These are phyloP conservation scores for Ehretia macrophylla DNA, from an alignment of 257 asterid species.

Conservation along the genomic window DNA sequence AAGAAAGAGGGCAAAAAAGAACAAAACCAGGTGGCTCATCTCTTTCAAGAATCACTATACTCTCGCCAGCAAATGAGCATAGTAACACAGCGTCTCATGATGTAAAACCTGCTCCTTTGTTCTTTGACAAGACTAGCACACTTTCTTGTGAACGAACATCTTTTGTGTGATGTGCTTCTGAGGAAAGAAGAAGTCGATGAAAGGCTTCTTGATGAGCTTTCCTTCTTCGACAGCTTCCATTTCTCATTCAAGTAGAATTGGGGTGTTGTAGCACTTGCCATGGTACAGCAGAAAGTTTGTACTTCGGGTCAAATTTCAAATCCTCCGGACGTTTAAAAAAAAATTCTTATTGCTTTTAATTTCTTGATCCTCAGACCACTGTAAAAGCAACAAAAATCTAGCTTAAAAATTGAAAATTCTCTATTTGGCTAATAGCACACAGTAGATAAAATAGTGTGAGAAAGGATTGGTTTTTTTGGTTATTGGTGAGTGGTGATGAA, in stretches of 20 bases:
- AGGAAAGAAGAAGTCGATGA: constrained; percentile 9
- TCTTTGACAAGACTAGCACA: constrained; percentile 77
- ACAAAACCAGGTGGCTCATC: not conserved
- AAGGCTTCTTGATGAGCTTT: constrained; percentile 18
- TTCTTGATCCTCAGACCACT: no score
- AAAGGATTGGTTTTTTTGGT: no score
- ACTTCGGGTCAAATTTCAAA: no score
- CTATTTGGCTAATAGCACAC: no score
- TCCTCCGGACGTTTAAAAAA: no score
- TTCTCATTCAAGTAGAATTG: constrained; percentile 20
- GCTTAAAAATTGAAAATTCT: no score
- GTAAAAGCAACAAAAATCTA: no score
- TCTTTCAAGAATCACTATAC: constrained; percentile 53
- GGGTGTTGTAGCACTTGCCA: not conserved
- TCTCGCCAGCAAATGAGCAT: constrained; percentile 93
- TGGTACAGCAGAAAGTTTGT: no score
- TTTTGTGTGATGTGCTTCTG: constrained; percentile 29
- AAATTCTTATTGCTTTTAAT: no score
- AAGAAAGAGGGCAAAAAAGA: constrained; percentile 33
- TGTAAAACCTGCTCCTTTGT: constrained; percentile 82
- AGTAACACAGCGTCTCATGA: constrained; percentile 86
- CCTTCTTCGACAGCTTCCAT: constrained; percentile 37
- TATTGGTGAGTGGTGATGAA: no score
- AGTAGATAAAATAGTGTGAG: no score
- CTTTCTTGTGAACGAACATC: constrained; percentile 70